Evolutionary conservation across 805 yeast species (phyloP), one percentile per base, ranked within the genome.

Genomic region (Ogataea glucozyma): DNA sequence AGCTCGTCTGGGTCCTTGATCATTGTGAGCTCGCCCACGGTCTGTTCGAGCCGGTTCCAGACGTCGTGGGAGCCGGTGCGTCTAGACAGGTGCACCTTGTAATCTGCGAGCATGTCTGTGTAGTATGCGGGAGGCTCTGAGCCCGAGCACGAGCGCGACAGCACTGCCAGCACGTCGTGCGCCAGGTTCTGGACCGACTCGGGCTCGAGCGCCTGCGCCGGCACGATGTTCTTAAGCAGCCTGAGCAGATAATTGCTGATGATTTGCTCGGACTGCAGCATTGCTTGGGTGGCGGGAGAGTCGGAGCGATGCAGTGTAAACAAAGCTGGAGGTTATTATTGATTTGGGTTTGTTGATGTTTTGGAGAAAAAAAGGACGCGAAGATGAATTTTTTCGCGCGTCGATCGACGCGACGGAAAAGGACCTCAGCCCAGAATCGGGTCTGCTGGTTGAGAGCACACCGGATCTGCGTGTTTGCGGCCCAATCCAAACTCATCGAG

Each of bases 191-290:
- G 38, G 4, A 45, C 29, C 19, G 47, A 26, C 6, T 53, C 49
- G 13, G 31, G 20, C n/a, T 47, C 51, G 21, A 46, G 41, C 11
- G 45, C 47, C n/a, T 31, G 36, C 21, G 43, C 43, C 2, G 52
- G 49, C 4, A 48, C 45, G 6, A 44, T 38, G 27, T 39, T 44
- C 30, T 49, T 51, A 20, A 53, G 22, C 24, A 54, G 44, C 29
- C 60, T 44, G 38, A 46, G 38, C 33, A 55, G 43, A 37, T 57
- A 54, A 29, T 50, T 52, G 17, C 46, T 26, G 13, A 50, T 48
- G 9, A 57, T 47, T 30, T 45, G 52, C 18, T 57, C 60, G n/a
- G 57, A 48, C 40, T 53, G 56, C 47, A 48, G 41, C 36, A 29
- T 14, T n/a, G n/a, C 13, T 23, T 11, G 13, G 22, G 22, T 20